Base-by-base conservation (phyloP, 495 filamentous ascomycete species). In the Entonaema liquescens region DNA sequence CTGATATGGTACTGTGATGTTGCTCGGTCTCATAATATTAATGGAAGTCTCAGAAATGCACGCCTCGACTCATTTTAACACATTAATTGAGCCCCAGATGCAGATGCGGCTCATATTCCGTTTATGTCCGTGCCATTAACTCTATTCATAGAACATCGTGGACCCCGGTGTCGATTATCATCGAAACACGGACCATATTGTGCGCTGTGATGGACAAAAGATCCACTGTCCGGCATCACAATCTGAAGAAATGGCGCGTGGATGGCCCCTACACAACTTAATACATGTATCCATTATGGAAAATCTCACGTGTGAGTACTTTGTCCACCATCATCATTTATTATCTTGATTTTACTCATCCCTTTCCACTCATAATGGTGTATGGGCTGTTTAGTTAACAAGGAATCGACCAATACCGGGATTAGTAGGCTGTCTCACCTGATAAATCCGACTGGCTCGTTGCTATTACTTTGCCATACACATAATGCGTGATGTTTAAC, bases 111-210 rank as follows among this genome's bases (percentile, higher is more conserved):
- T 73, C 70, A 60, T 47, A 53, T 60, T 66, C 49, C 49, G 49
- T 29, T 36, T 35, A 25, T 33, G 60, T 65, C 61, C 70, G 60
- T 68, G 60, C 63, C 64, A 53, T 17, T 17, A 62, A 66, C 61
- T 68, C 65, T 73, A 73, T 73, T 73, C 70, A 73, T 73, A 69
- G 70, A 65, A 69, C 61, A 33, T 53, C 62, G 25, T 61, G 65
- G 70, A 58, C 52, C 65, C 65, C 55, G 33, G 61, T 17, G 29
- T 56, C 62, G 60, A 61, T 52, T 57, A 28, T 54, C 21, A 15
- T 59, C 54, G 21, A 59, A 62, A 68, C 70, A 68, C 65, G 55
- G 61, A 68, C 65, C 61, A 66, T 62, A 13, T 47, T 73, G 65
- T 56, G 70, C 57, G 57, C 65, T 50, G 62, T 69, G 70, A 53